Evolutionary conservation across 2,329 filamentous ascomycete genomes (phyloP).

Genomic region (Myriosclerotinia duriaeana): DNA sequence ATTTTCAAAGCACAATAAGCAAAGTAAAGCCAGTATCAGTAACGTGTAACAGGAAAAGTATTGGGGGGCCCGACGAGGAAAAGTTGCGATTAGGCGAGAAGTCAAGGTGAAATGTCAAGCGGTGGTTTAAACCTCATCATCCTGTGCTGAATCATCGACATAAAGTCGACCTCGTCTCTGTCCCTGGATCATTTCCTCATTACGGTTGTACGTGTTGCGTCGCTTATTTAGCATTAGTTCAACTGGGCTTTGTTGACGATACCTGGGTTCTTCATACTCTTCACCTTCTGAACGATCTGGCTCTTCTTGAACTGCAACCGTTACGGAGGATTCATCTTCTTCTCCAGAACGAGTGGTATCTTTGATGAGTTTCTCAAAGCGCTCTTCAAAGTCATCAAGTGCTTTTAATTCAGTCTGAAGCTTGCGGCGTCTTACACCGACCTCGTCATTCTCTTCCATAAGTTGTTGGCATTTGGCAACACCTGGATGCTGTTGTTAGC

Average conservation of each 20-base stretch:
- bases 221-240: not conserved
- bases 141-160: not conserved
- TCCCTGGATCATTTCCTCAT: not conserved
- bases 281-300: not conserved
- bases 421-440: not conserved
- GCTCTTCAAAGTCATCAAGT: not conserved
- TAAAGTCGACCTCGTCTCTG: fast-evolving
- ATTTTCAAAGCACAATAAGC: not conserved
- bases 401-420: not conserved
- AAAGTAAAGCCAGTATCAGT: not conserved
- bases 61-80: not conserved
- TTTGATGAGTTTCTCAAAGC: not conserved
- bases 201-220: fast-evolving
- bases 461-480: not conserved
- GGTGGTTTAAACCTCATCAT: too few relatives aligned
- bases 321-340: not conserved
- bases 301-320: not conserved
- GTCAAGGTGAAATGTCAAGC: not conserved
- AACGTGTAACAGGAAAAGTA: too few relatives aligned
- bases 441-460: constrained; percentile 3
- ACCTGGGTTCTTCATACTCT: not conserved
- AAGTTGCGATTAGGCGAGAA: not conserved
- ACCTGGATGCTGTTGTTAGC: not conserved
- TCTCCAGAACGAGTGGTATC: not conserved
- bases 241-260: not conserved